phyloP scores from a whole-genome alignment of 768 basidiomycete genomes.

The Phylloporus arenicola region DNA sequence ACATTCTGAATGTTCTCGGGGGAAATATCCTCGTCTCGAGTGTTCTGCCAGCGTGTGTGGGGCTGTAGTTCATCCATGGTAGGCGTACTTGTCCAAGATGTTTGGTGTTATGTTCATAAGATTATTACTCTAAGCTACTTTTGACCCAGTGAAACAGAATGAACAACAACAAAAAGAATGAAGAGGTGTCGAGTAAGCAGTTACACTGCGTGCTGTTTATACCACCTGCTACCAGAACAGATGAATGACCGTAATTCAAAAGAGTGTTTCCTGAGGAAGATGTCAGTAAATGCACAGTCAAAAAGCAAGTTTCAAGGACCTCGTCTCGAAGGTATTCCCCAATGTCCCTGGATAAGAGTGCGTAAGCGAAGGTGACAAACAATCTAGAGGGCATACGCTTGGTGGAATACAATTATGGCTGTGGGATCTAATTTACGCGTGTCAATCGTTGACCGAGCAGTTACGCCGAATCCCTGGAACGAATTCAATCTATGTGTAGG shows the following conservation, averaged over 20 bases:
- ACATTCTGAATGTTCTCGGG: conserved; percentile 40
- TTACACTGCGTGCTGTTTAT: not conserved
- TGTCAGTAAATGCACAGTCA: conserved; percentile 10
- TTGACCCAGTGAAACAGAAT: conserved; percentile 14
- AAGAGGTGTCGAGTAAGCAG: not conserved
- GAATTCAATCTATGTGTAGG: conserved; percentile 5
- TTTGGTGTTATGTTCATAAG: not conserved
- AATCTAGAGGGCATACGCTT: conserved; percentile 54
- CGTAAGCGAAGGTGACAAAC: conserved; percentile 4
- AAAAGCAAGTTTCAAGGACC: conserved; percentile 38
- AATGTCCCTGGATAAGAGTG: conserved; percentile 62
- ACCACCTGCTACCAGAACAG: not conserved
- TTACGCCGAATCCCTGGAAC: conserved; percentile 91
- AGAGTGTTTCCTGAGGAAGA: conserved; percentile 63
- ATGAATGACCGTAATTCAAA: conserved; percentile 36
- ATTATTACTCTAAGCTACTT: conserved; percentile 25
- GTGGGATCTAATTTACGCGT: conserved; percentile 97
- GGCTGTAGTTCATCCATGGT: conserved; percentile 37
- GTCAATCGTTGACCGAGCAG: conserved; percentile 91
- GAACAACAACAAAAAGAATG: not conserved
- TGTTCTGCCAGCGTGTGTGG: conserved; percentile 49
- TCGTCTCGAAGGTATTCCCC: conserved; percentile 98
- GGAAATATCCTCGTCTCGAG: conserved; percentile 56
- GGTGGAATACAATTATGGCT: conserved; percentile 96
- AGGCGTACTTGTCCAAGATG: not conserved